Base-by-base conservation (phyloP, 176 grass and related monocot genomes). In the Paspalum vaginatum region DNA sequence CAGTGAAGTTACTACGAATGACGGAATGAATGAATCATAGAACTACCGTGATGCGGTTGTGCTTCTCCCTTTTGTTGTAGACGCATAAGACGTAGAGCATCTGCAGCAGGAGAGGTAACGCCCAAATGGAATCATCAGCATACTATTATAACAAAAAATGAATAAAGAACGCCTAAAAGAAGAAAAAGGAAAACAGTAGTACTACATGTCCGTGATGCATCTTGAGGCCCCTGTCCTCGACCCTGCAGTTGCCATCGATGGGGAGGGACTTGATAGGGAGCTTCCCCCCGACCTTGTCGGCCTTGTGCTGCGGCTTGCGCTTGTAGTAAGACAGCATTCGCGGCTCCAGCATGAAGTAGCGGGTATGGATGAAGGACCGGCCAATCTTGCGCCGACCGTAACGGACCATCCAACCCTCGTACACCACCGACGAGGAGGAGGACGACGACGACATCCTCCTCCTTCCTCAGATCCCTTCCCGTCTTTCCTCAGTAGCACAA, bases 51-150 rank as follows among this genome's bases (percentile, higher is more conserved):
- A 98, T 91, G 44, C 88, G 87, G 49, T 98, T 90, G 79, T 91
- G 53, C 90, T 98, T 98, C 86, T 95, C 95, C 76, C 93, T 91
- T 84, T 93, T 98, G 90, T 95, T 95, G 92, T 98, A 95, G 84
- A 98, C 84, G 45, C 92, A 93, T 42, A 98, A 77, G 24, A 93
- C 92, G 13, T 98, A 98, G 61, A 98, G 89, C 90, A 85, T 98
- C 95, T 95, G 90, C 59, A 71, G 40, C 14, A 6, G 66, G 52
- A 76, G 22, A 22, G 43, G 43, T 56, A 72, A 76, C 24, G 62
- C 49, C 70, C 26, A 5, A 44, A 79, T 27, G 51, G 37, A 67
- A 56, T 56, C 49, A 44, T 44, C 48, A 47, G 60, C 44, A 8
- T 46, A 68, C 8, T 24, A 48, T 69, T 17, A 1, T 10, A 48